phyloP scores from a whole-genome alignment of 225 moss, liverwort and hornwort species.

The Neckera pumila region DNA sequence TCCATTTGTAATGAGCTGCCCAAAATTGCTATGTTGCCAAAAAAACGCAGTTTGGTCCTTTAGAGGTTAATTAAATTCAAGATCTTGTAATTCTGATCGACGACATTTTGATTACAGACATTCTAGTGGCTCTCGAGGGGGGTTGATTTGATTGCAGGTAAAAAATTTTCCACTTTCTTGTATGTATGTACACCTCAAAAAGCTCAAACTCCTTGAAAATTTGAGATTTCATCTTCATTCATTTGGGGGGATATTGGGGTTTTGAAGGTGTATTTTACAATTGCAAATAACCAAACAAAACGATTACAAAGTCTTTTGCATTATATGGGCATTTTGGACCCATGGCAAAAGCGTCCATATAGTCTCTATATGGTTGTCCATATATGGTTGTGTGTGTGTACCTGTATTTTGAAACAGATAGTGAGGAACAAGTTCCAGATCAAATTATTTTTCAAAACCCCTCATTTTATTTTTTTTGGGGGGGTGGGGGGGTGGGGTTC shows the following conservation, averaged over 20 bases:
- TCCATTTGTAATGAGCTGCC: too few relatives aligned
- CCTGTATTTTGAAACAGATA: too few relatives aligned
- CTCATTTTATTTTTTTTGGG: too few relatives aligned
- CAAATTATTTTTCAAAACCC: too few relatives aligned
- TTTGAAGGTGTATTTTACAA: not conserved
- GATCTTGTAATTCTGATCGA: not conserved
- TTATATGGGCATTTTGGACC: not conserved
- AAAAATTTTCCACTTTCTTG: not conserved
- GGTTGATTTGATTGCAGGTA: not conserved
- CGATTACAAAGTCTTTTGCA: not conserved
- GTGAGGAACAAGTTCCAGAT: too few relatives aligned
- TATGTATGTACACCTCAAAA: not conserved
- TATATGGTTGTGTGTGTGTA: too few relatives aligned
- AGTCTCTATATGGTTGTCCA: too few relatives aligned
- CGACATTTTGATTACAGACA: not conserved
- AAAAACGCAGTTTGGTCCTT: too few relatives aligned
- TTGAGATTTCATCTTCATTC: not conserved
- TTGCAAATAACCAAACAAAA: not conserved
- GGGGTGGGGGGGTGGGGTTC: too few relatives aligned
- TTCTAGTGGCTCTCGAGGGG: not conserved
- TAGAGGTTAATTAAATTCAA: not conserved
- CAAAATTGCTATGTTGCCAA: too few relatives aligned
- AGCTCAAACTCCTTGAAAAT: fast-evolving
- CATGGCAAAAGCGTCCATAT: not conserved
- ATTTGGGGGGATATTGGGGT: not conserved